Percentiles rank a stretch among this genome's conserved stretches.
Evolutionary conservation across 2,329 filamentous ascomycete species (phyloP).

Genomic region (Huntiella abstrusa): DNA sequence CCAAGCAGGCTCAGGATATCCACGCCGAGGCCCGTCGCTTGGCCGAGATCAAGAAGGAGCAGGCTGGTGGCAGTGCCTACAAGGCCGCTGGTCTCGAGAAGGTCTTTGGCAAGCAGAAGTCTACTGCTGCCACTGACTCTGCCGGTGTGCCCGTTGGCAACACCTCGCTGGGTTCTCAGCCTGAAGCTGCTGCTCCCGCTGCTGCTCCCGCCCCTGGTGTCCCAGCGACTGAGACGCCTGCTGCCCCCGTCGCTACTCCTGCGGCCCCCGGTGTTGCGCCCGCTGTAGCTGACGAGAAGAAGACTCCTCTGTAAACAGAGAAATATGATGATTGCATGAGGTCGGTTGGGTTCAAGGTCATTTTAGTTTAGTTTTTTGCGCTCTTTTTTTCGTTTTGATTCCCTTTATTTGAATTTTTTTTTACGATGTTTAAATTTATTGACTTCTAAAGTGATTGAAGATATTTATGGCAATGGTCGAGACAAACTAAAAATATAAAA

Average conservation of each 20-base stretch:
- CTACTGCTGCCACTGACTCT: constrained; percentile 3
- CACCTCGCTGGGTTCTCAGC: constrained; percentile 4
- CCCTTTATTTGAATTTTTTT: too few species aligned
- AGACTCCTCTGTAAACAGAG: too few species aligned
- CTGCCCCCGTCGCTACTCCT: not conserved
- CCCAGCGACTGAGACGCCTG: not conserved
- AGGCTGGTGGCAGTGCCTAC: constrained; percentile 38
- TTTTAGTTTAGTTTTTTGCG: not conserved
- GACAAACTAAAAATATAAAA: too few species aligned
- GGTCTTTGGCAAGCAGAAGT: constrained; percentile 36
- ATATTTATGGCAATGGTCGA: too few species aligned
- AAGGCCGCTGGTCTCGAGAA: constrained; percentile 39
- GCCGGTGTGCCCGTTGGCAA: constrained; percentile 11
- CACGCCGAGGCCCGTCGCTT: constrained; percentile 78
- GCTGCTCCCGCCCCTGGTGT: constrained; percentile 13
- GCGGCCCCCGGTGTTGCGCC: not conserved
- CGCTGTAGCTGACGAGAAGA: not conserved
- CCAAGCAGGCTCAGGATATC: constrained; percentile 84
- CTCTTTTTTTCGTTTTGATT: not conserved
- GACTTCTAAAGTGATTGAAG: too few species aligned
- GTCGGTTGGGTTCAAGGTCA: not conserved
- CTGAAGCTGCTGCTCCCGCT: constrained; percentile 9
- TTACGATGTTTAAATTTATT: too few species aligned
- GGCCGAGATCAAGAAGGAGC: constrained; percentile 66
- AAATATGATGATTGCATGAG: not conserved